These are phyloP conservation scores for Salix suchowensis DNA, from an alignment of 345 rosid genomes.

Conservation along the genomic window DNA sequence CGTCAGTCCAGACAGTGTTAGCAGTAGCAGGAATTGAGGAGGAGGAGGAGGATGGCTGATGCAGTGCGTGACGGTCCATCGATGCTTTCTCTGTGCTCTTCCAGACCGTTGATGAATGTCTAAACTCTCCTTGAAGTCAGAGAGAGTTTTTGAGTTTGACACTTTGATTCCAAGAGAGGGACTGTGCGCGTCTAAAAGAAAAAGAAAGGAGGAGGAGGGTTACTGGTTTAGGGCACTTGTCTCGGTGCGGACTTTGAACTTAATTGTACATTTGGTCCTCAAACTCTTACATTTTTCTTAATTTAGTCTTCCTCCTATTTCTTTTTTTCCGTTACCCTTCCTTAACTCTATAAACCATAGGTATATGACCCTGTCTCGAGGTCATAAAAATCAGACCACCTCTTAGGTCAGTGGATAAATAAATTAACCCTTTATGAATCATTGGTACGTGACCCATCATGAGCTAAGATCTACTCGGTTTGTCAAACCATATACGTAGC, in stretches of 20 bases:
- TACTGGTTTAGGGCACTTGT: not conserved
- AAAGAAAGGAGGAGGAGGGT: not conserved
- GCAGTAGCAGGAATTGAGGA: constrained; percentile 49
- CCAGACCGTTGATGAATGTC: constrained; percentile 12
- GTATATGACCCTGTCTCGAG: no score
- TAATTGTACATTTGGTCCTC: not conserved
- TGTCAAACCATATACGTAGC: no score
- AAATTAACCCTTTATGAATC: no score
- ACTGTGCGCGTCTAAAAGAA: not conserved
- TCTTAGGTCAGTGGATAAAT: no score
- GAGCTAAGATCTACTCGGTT: no score
- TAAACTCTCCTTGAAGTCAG: not conserved
- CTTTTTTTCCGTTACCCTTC: no score
- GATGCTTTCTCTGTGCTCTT: constrained; percentile 13
- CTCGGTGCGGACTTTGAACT: not conserved
- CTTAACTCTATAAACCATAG: no score
- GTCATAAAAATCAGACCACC: no score
- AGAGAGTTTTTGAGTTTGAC: not conserved
- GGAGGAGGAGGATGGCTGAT: constrained; percentile 4
- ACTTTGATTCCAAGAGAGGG: not conserved
- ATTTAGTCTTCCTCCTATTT: no score
- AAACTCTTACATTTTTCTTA: no score
- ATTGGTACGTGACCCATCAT: no score
- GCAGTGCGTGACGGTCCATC: constrained; percentile 29
- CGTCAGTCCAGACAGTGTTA: constrained; percentile 72